phyloP scores from a whole-genome alignment of 2,329 filamentous ascomycete genomes.

The Ophiocordyceps camponoti-floridani region DNA sequence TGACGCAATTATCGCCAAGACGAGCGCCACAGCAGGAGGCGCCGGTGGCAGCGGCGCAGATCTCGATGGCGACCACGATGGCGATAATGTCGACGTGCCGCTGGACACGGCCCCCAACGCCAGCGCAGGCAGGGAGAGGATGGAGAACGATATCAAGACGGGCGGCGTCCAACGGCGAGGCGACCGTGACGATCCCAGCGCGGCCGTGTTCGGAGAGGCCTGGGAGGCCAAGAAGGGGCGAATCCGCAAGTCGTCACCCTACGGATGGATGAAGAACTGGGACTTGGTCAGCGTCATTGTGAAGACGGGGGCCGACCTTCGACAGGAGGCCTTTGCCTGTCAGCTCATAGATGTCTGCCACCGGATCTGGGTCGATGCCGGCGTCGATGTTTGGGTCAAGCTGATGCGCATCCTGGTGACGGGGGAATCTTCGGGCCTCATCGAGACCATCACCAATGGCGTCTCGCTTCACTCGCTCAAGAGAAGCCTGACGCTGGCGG shows the following conservation, averaged over 20 bases:
- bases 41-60: slow-evolving; percentile 21
- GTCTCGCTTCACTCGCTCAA: slow-evolving; percentile 78
- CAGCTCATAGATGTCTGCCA: slow-evolving; percentile 69
- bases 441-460: slow-evolving; percentile 78
- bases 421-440: slow-evolving; percentile 66
- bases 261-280: slow-evolving; percentile 84
- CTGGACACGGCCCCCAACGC: slow-evolving; percentile 39
- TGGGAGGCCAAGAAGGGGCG: slow-evolving; percentile 75
- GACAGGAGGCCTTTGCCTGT: slow-evolving; percentile 75
- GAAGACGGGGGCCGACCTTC: slow-evolving; percentile 67
- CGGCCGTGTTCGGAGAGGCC: slow-evolving; percentile 72
- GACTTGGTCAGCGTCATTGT: slow-evolving; percentile 75
- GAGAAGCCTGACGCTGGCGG: slow-evolving; percentile 59
- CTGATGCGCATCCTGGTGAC: slow-evolving; percentile 76
- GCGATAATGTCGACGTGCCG: slow-evolving; percentile 10
- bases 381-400: slow-evolving; percentile 71
- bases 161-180: slow-evolving; percentile 66
- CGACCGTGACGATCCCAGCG: slow-evolving; percentile 71
- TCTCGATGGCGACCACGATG: slow-evolving; percentile 39
- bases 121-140: slow-evolving; percentile 60
- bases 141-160: slow-evolving; percentile 83
- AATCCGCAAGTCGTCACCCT: slow-evolving; percentile 66
- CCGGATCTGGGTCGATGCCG: slow-evolving; percentile 63
- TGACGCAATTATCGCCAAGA: slow-evolving; percentile 64
- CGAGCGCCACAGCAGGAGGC: slow-evolving; percentile 32